Percentiles rank a stretch among this genome's conserved stretches.
Evolutionary conservation across 495 filamentous ascomycete species (phyloP).

Genomic region (Xylaria sp.): DNA sequence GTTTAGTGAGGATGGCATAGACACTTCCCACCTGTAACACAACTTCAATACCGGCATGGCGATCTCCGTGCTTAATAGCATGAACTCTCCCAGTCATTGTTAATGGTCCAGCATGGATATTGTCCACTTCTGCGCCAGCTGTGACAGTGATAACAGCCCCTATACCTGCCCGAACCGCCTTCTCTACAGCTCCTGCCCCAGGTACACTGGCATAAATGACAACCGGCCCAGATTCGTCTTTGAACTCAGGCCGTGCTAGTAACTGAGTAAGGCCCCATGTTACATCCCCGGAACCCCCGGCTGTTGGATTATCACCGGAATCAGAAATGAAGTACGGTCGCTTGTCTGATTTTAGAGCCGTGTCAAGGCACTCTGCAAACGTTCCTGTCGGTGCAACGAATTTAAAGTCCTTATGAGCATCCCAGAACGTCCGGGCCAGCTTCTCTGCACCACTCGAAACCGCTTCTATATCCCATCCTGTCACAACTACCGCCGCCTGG

Average conservation of each 20-base stretch:
- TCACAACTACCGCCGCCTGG: conserved; percentile 59
- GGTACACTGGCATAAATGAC: conserved; percentile 66
- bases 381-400: conserved; percentile 64
- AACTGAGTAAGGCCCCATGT: conserved; percentile 60
- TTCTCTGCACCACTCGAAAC: conserved; percentile 49
- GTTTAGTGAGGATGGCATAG: conserved; percentile 61
- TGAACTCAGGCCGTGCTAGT: conserved; percentile 57
- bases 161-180: conserved; percentile 55
- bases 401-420: conserved; percentile 53
- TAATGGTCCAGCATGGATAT: conserved; percentile 58
- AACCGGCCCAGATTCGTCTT: conserved; percentile 44
- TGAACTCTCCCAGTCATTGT: conserved; percentile 62
- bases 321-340: conserved; percentile 66
- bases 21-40: conserved; percentile 61
- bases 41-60: conserved; percentile 55
- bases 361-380: conserved; percentile 56
- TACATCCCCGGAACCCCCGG: conserved; percentile 63
- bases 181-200: conserved; percentile 54
- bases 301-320: conserved; percentile 65
- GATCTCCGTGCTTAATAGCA: conserved; percentile 61
- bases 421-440: conserved; percentile 61
- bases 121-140: conserved; percentile 61
- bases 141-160: conserved; percentile 61
- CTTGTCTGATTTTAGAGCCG: conserved; percentile 50
- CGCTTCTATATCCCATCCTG: conserved; percentile 54